These are phyloP conservation scores for Canariomyces notabilis DNA, from an alignment of 2,329 filamentous ascomycete species.

Conservation along the genomic window DNA sequence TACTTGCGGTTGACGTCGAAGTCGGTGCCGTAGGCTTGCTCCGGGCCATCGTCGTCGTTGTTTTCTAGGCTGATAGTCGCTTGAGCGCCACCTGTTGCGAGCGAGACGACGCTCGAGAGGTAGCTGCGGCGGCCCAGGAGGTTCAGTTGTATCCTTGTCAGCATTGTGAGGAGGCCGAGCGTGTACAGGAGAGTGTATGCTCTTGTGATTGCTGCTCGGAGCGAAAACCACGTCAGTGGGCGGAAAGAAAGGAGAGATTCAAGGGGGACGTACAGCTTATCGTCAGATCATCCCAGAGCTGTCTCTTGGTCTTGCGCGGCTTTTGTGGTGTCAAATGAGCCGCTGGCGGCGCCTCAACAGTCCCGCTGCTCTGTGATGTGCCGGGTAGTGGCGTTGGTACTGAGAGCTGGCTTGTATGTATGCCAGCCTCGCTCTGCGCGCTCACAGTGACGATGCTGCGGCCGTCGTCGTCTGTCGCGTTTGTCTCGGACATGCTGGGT, in stretches of 20 bases:
- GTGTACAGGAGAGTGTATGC: slow-evolving; percentile 91
- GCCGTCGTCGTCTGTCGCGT: slow-evolving; percentile 76
- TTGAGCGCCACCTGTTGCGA: slow-evolving; percentile 70
- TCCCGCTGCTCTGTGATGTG: slow-evolving; percentile 24
- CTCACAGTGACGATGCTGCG: slow-evolving; percentile 62
- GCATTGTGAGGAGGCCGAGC: slow-evolving; percentile 78
- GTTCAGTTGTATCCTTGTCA: slow-evolving; percentile 94
- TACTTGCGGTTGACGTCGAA: slow-evolving; percentile 96
- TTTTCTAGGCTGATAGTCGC: slow-evolving; percentile 87
- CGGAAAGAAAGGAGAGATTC: not conserved
- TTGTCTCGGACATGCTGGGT: slow-evolving; percentile 61
- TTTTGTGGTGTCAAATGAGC: slow-evolving; percentile 37
- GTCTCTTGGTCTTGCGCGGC: slow-evolving; percentile 71
- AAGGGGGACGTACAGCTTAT: slow-evolving; percentile 69
- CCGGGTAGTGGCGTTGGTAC: slow-evolving; percentile 48
- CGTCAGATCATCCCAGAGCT: slow-evolving; percentile 96
- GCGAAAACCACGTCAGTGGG: slow-evolving; percentile 13
- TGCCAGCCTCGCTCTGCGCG: slow-evolving; percentile 72
- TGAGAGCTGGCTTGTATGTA: slow-evolving; percentile 74
- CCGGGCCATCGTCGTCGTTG: slow-evolving; percentile 80
- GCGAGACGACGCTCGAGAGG: slow-evolving; percentile 86
- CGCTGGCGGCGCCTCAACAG: slow-evolving; percentile 27
- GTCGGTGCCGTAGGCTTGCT: slow-evolving; percentile 82
- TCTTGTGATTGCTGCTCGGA: slow-evolving; percentile 73
- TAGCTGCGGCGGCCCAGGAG: slow-evolving; percentile 93